A percentile compares a stretch with the other conserved stretches of the same genome.
Conservation (phyloP, 192 early-diverging fungal species). For the Thamnidium elegans region DNA sequence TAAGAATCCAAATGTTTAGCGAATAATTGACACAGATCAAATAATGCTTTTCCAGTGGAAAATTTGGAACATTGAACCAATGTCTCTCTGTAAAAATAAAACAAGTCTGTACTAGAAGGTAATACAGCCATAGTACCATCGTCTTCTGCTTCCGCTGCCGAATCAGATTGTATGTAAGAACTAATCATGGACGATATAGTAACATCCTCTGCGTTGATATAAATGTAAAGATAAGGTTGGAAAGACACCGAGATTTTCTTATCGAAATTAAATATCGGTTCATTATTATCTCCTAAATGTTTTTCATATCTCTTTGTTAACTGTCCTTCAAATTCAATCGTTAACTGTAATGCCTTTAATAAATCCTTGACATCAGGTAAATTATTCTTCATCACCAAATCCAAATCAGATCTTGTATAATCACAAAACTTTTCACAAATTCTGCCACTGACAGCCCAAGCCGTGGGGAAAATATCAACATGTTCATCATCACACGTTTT, state of each 20-base stretch:
- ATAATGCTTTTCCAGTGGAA: conserved; percentile 81
- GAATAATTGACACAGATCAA: conserved; percentile 81
- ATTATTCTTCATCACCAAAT: conserved; percentile 52
- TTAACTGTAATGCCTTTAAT: conserved; percentile 72
- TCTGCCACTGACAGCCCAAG: conserved; percentile 73
- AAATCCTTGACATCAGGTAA: conserved; percentile 63
- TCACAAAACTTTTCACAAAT: conserved; percentile 77
- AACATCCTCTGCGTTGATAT: conserved; percentile 81
- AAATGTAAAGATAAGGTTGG: conserved; percentile 85
- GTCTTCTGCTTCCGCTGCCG: conserved; percentile 47
- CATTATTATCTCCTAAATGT: conserved; percentile 38
- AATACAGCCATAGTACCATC: conserved; percentile 64
- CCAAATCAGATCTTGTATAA: conserved; percentile 74
- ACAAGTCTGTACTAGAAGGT: conserved; percentile 87
- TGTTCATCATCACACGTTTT: conserved; percentile 91
- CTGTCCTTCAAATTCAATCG: conserved; percentile 90
- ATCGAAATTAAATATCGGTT: conserved; percentile 54
- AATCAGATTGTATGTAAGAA: conserved; percentile 41
- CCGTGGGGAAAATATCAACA: conserved; percentile 71
- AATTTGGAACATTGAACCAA: conserved; percentile 81
- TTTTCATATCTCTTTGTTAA: conserved; percentile 68
- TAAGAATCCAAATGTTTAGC: conserved; percentile 79
- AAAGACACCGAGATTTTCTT: conserved; percentile 80
- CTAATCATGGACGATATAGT: conserved; percentile 63
- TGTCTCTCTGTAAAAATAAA: conserved; percentile 88